Percentiles rank a stretch among this genome's conserved stretches.
Evolutionary conservation across 176 grass and related monocot genomes (phyloP).

Genomic region (Oryza meyeriana): DNA sequence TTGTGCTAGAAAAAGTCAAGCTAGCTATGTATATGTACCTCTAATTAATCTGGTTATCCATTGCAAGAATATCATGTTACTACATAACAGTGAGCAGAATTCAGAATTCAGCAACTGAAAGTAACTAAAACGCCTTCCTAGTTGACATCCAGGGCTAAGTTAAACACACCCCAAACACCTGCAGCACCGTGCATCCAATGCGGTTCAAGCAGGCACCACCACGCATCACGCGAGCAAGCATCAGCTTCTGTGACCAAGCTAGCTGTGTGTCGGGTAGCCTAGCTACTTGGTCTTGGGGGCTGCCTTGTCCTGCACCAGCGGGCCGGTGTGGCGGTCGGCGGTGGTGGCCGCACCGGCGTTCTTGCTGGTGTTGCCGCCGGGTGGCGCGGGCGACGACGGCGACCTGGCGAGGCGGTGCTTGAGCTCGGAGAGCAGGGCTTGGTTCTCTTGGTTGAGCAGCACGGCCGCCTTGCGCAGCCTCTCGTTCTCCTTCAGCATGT

Average conservation of each 20-base stretch:
- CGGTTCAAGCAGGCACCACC: neutral
- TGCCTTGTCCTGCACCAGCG: conserved; percentile 1
- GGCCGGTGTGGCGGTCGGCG: conserved; percentile 16
- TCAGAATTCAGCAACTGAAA: neutral
- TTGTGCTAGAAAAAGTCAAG: neutral
- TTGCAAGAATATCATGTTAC: neutral
- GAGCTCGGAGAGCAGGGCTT: conserved; percentile 71
- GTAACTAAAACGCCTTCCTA: neutral
- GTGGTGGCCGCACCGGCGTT: neutral
- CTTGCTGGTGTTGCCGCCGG: neutral
- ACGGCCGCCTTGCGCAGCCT: conserved; percentile 80
- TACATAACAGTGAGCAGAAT: neutral
- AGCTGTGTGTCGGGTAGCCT: neutral
- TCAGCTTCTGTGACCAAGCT: neutral
- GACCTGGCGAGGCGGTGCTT: conserved; percentile 72
- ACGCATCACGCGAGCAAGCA: neutral
- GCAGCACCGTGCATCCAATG: neutral
- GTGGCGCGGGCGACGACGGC: neutral
- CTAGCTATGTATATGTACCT: neutral
- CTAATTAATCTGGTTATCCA: neutral
- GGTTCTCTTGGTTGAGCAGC: conserved; percentile 89
- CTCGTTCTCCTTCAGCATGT: conserved; percentile 96
- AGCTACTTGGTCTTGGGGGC: conserved; percentile 11
- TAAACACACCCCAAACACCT: neutral
- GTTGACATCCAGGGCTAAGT: conserved; percentile 12